Percentiles rank a stretch among this genome's conserved stretches.
Conservation (phyloP, 306 rosid genomes). For the Acacia acuminata region DNA sequence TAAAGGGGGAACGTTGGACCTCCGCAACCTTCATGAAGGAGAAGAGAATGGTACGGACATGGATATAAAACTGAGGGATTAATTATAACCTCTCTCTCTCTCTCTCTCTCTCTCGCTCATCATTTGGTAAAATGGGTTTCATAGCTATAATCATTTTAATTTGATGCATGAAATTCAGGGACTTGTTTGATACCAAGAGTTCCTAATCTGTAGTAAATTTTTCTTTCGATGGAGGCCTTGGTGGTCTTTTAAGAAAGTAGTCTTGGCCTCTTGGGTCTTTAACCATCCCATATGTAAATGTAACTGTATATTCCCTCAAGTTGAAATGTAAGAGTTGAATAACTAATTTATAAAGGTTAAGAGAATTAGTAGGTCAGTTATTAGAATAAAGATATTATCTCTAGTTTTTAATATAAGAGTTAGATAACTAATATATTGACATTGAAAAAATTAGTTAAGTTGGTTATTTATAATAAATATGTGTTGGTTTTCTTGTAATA, state of each 20-base stretch:
- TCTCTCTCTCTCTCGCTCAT: neutral
- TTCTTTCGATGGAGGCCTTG: neutral
- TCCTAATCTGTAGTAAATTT: neutral
- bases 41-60: neutral
- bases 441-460: too few relatives aligned
- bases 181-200: neutral
- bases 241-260: neutral
- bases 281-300: neutral
- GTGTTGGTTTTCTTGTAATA: too few relatives aligned
- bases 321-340: too few relatives aligned
- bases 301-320: too few relatives aligned
- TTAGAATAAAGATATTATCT: too few relatives aligned
- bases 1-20: neutral
- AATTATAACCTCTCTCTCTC: neutral
- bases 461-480: too few relatives aligned
- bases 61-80: neutral
- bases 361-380: too few relatives aligned
- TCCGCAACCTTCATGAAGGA: neutral
- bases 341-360: too few relatives aligned
- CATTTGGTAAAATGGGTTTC: neutral
- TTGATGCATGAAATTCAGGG: neutral
- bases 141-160: neutral
- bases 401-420: too few relatives aligned
- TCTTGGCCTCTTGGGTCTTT: neutral
- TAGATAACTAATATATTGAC: too few relatives aligned